A percentile compares a stretch with the other conserved stretches of the same genome.
Evolutionary conservation across 345 rosid species (phyloP).

Genomic region (Abelmoschus esculentus): DNA sequence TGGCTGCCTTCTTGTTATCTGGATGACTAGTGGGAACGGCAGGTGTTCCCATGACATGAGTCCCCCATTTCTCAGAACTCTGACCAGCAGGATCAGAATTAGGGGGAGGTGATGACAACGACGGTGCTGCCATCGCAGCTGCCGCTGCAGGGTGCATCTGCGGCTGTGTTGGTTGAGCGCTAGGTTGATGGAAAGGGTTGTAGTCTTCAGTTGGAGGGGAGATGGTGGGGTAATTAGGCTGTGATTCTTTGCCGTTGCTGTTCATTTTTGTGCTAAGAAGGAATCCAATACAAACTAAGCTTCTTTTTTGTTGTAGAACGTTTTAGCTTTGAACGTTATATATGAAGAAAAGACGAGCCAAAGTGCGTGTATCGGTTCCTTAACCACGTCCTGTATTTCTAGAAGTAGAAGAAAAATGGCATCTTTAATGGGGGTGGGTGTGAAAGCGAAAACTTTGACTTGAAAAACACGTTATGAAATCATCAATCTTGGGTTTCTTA

Average conservation of each 20-base stretch:
- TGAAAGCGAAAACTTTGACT: conserved; percentile 2
- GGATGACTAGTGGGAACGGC: conserved; percentile 49
- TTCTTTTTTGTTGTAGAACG: not conserved
- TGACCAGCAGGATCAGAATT: not conserved
- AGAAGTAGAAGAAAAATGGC: not conserved
- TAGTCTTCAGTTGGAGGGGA: not conserved
- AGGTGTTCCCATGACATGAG: conserved; percentile 49
- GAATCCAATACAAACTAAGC: not conserved
- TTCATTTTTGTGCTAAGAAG: conserved; percentile 14
- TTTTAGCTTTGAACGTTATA: not conserved
- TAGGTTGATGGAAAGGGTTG: conserved; percentile 20
- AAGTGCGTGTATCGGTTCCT: not conserved
- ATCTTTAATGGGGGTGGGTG: not conserved
- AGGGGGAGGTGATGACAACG: conserved; percentile 7
- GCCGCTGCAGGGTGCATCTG: conserved; percentile 1
- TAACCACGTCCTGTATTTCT: not conserved
- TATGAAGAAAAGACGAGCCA: not conserved
- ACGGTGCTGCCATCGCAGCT: not conserved
- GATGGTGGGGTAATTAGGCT: conserved; percentile 14
- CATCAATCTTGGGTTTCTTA: conserved; percentile 4
- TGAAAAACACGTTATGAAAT: not conserved
- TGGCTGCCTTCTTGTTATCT: conserved; percentile 52
- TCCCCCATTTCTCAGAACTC: conserved; percentile 40
- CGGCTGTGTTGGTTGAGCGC: not conserved
- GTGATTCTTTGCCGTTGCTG: conserved; percentile 13